Percentiles rank a stretch among this genome's conserved stretches.
These are phyloP conservation scores for Calonectria crousiana DNA, from an alignment of 2,329 filamentous ascomycete species.

Conservation along the genomic window DNA sequence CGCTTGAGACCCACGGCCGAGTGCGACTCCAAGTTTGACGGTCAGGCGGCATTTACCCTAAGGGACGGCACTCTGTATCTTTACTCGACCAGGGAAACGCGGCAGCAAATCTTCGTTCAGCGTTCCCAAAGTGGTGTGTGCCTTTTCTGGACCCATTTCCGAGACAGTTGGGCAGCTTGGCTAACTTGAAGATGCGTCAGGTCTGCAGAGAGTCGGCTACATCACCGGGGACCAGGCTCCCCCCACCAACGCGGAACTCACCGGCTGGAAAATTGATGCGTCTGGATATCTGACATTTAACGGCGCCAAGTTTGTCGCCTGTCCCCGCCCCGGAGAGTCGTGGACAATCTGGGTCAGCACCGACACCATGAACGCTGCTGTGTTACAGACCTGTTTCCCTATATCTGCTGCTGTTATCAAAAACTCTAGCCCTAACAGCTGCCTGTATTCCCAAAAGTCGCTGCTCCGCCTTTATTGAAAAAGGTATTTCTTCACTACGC, in stretches of 20 bases:
- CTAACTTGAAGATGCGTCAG: not conserved
- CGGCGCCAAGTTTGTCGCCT: not conserved
- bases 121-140: not conserved
- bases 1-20: not conserved
- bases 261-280: not conserved
- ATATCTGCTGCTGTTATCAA: not conserved
- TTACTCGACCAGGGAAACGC: not conserved
- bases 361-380: not conserved
- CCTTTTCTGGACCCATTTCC: not conserved
- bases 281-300: not conserved
- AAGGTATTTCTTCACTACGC: not conserved
- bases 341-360: not conserved
- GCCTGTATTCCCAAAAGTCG: not conserved
- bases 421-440: not conserved
- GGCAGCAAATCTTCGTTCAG: not conserved
- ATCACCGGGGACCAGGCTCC: not conserved
- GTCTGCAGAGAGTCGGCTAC: not conserved
- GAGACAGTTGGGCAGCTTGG: not conserved
- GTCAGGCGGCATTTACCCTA: not conserved
- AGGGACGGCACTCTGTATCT: not conserved
- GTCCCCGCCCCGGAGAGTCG: not conserved
- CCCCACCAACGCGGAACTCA: not conserved
- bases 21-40: not conserved
- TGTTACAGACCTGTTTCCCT: not conserved
- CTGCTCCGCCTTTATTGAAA: not conserved